phyloP scores from a whole-genome alignment of 2,329 filamentous ascomycete genomes.

The Niveomyces coronatus region DNA sequence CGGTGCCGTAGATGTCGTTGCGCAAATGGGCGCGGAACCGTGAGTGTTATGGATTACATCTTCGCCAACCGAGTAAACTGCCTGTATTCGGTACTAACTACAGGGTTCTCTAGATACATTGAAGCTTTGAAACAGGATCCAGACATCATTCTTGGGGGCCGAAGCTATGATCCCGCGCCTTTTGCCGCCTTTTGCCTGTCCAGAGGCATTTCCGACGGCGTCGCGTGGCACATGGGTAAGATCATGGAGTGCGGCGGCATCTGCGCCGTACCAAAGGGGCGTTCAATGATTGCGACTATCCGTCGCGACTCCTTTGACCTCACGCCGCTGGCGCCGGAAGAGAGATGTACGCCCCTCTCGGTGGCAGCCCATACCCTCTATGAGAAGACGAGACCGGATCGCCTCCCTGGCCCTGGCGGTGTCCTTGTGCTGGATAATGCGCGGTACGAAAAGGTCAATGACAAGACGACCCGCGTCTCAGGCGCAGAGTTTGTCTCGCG shows the following conservation, averaged over 20 bases:
- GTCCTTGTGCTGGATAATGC: slow-evolving; percentile 29
- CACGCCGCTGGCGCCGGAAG: slow-evolving; percentile 26
- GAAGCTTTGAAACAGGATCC: slow-evolving; percentile 14
- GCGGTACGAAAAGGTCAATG: slow-evolving; percentile 28
- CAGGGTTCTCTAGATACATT: slow-evolving; percentile 12
- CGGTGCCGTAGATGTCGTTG: slow-evolving; percentile 14
- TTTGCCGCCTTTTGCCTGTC: slow-evolving; percentile 28
- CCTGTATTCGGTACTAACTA: no score
- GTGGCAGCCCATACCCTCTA: slow-evolving; percentile 44
- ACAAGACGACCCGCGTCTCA: slow-evolving; percentile 27
- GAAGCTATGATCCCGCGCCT: slow-evolving; percentile 30
- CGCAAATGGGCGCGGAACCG: slow-evolving; percentile 17
- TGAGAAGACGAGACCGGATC: slow-evolving; percentile 41
- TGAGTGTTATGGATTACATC: no score
- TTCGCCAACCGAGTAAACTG: no score
- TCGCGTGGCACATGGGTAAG: slow-evolving; percentile 41
- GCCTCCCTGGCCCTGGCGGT: slow-evolving; percentile 38
- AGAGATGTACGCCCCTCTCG: slow-evolving; percentile 34
- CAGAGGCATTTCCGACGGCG: slow-evolving; percentile 20
- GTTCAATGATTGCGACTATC: slow-evolving; percentile 30
- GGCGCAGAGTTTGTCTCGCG: slow-evolving; percentile 26
- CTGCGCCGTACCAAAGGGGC: slow-evolving; percentile 36
- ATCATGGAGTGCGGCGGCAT: slow-evolving; percentile 40
- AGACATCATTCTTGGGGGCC: slow-evolving; percentile 22
- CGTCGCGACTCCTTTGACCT: slow-evolving; percentile 35